These are phyloP conservation scores for Fonsecaea nubica DNA, from an alignment of 2,329 filamentous ascomycete genomes.

Conservation along the genomic window DNA sequence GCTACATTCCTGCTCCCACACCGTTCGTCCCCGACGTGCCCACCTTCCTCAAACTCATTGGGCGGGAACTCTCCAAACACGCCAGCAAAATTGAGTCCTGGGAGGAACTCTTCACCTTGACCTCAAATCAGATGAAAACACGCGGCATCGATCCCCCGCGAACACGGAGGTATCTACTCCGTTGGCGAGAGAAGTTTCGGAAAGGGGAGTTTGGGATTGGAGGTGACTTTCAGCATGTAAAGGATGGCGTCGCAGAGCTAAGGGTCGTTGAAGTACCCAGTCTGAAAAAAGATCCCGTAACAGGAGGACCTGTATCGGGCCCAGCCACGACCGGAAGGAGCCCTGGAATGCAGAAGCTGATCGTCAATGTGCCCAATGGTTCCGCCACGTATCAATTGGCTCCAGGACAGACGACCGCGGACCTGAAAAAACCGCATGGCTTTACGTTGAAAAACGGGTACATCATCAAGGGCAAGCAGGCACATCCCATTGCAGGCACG, in stretches of 20 bases:
- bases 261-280: slow-evolving; percentile 63
- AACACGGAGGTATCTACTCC: slow-evolving; percentile 79
- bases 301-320: slow-evolving; percentile 41
- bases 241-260: slow-evolving; percentile 64
- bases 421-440: slow-evolving; percentile 64
- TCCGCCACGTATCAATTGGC: slow-evolving; percentile 62
- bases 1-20: slow-evolving; percentile 69
- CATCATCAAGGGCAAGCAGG: slow-evolving; percentile 76
- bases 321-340: slow-evolving; percentile 51
- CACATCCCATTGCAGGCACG: slow-evolving; percentile 69
- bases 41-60: slow-evolving; percentile 90
- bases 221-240: slow-evolving; percentile 79
- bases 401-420: slow-evolving; percentile 48
- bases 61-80: slow-evolving; percentile 82
- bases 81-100: slow-evolving; percentile 86
- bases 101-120: slow-evolving; percentile 86
- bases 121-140: slow-evolving; percentile 77
- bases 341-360: slow-evolving; percentile 62
- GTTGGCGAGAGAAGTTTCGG: slow-evolving; percentile 85
- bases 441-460: slow-evolving; percentile 72
- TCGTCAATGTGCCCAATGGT: slow-evolving; percentile 65
- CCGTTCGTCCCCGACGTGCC: slow-evolving; percentile 59
- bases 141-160: slow-evolving; percentile 87
- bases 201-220: slow-evolving; percentile 79
- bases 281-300: slow-evolving; percentile 45